Conservation (phyloP, 192 early-diverging fungal genomes). For the Funneliformis geosporum region DNA sequence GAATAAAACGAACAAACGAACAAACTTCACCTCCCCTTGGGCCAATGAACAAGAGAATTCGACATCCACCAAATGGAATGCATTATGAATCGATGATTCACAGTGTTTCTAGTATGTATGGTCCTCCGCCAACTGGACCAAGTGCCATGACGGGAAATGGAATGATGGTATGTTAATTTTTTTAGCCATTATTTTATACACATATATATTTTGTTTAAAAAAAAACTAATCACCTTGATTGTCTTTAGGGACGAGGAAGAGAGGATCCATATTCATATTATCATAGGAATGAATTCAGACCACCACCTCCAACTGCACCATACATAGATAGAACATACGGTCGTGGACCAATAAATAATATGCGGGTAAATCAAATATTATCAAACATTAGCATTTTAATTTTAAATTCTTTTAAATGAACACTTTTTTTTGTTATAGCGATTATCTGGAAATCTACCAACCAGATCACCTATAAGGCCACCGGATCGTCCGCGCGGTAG, state of each 20-base stretch:
- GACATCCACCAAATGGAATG: background rate
- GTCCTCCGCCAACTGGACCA: constrained; percentile 6
- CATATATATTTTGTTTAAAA: background rate
- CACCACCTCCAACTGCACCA: background rate
- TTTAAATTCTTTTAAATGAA: no score
- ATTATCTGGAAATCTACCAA: background rate
- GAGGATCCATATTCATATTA: constrained; percentile 12
- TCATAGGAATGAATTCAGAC: constrained; percentile 13
- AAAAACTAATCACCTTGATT: background rate
- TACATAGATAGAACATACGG: constrained; percentile 5
- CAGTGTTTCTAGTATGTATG: background rate
- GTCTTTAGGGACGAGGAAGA: constrained; percentile 13
- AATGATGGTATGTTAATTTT: background rate
- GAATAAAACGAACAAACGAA: constrained; percentile 2
- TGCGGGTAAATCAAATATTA: background rate
- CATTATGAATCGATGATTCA: constrained; percentile 19
- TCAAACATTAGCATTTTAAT: background rate
- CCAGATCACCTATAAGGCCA: background rate
- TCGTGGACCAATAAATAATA: constrained; percentile 11
- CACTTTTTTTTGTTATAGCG: constrained; percentile 9
- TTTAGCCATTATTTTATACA: background rate
- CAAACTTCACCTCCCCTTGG: background rate
- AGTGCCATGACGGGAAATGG: constrained; percentile 7
- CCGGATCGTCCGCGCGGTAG: constrained; percentile 2
- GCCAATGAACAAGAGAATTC: background rate